Base-by-base conservation (phyloP, 1,284 basidiomycete species). In the Boletellus deceptivus region DNA sequence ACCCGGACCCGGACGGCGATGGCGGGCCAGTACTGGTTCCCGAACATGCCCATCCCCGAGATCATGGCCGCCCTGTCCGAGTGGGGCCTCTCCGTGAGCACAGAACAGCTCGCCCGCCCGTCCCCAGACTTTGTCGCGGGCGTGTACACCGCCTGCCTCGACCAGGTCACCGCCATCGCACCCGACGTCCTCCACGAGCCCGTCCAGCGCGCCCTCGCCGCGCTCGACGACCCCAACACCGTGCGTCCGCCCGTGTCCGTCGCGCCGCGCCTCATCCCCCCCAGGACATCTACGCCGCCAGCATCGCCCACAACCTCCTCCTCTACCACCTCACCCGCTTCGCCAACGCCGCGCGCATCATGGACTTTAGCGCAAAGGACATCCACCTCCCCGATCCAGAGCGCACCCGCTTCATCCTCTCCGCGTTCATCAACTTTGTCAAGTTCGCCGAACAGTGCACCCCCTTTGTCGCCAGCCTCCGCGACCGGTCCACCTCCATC, bases 401-500 rank as follows among this genome's bases (percentile, higher is more conserved):
- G 31, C 81, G 92, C 22, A 88, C 91, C 0, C 75, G 84, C 14
- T 75, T 79, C 43, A 76, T 90, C 39, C 77, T 97, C 52, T 91
- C 90, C 36, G 93, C 88, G 0, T 87, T 97, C 55, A 87, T 95
- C 74, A 97, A 97, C 71, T 93, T 94, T 68, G 82, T 92, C 65
- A 92, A 92, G 69, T 96, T 95, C 67, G 84, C 83, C 25, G 84
- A 88, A 57, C 86, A 91, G 58, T 84, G 84, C 57, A 75, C 78
- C 35, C 68, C 76, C 2, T 82, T 86, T 50, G 72, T 89, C 17
- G 74, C 74, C 45, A 75, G 78, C 14, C 70, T 91, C n/a, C 76
- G 80, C 25, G 77, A 83, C 13, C 74, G 76, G 43, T 82, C 85
- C 10, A 69, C 80, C n/a, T 67, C 75, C 7, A 61, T 85, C 20